Conservation (phyloP, 257 asterid genomes). For the Craterostigma plantagineum region DNA sequence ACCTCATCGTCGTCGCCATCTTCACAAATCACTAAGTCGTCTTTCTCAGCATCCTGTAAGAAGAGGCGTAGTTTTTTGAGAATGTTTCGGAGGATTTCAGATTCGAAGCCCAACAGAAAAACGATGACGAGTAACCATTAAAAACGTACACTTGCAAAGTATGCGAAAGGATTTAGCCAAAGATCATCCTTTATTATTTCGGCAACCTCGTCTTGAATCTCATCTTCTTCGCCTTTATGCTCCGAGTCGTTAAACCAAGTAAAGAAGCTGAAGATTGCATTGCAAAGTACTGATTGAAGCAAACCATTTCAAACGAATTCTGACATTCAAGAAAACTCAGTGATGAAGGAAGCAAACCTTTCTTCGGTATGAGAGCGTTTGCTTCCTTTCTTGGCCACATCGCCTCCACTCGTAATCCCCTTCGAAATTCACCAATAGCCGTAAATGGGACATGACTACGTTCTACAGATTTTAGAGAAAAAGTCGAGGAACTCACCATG, state of each 20-base stretch:
- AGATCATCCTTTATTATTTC: slow-evolving; percentile 61
- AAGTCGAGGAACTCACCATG: slow-evolving; percentile 33
- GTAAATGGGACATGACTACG: slow-evolving; percentile 2
- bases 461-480: slow-evolving; percentile 6
- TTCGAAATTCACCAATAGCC: slow-evolving; percentile 23
- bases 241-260: slow-evolving; percentile 54
- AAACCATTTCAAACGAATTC: too few relatives aligned
- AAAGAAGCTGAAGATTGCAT: slow-evolving; percentile 70
- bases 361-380: slow-evolving; percentile 62
- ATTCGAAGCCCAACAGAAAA: neutral
- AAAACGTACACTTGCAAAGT: slow-evolving; percentile 33
- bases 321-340: neutral
- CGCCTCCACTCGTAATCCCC: slow-evolving; percentile 59
- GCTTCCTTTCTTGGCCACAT: slow-evolving; percentile 65
- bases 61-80: too few relatives aligned
- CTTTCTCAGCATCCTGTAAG: slow-evolving; percentile 2
- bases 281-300: too few relatives aligned
- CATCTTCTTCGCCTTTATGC: slow-evolving; percentile 47
- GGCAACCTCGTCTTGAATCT: slow-evolving; percentile 80
- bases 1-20: slow-evolving; percentile 6
- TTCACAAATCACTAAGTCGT: neutral
- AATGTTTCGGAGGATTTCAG: neutral
- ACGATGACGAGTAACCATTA: slow-evolving; percentile 6
- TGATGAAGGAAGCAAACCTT: slow-evolving; percentile 32
- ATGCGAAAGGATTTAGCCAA: slow-evolving; percentile 58